A percentile compares a stretch with the other conserved stretches of the same genome.
Conservation (phyloP, 208 protist species). For the Trypanosoma brucei region DNA sequence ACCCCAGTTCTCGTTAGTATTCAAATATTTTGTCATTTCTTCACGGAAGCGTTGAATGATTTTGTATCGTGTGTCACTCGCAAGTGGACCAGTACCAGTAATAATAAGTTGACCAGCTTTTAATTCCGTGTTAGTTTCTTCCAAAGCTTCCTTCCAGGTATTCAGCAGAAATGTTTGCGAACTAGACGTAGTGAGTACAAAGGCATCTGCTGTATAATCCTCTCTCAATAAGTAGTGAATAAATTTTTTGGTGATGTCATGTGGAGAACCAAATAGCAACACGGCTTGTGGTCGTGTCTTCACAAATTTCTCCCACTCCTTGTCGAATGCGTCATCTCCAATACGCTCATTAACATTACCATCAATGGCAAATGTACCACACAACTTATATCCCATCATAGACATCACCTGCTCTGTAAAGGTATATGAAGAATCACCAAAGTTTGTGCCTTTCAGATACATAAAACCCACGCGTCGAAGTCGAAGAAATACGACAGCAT, state of each 20-base stretch:
- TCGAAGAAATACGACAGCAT: background rate
- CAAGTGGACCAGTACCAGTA: background rate
- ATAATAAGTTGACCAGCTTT: background rate
- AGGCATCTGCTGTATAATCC: background rate
- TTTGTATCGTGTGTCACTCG: background rate
- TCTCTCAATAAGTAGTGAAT: background rate
- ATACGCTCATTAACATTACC: background rate
- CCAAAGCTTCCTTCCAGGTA: background rate
- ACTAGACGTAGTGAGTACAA: background rate
- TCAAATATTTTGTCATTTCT: background rate
- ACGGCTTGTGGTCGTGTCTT: background rate
- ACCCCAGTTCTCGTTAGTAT: background rate
- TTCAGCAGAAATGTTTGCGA: background rate
- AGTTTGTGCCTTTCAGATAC: background rate
- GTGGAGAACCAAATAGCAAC: background rate
- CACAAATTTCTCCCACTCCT: slow-evolving; percentile 2
- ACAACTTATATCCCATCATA: background rate
- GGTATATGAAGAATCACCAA: background rate
- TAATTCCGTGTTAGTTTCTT: background rate
- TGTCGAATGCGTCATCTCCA: background rate
- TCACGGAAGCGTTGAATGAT: background rate
- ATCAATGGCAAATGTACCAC: background rate
- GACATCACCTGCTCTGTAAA: background rate
- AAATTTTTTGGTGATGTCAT: background rate
- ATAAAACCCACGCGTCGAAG: background rate